phyloP scores from a whole-genome alignment of 2,329 filamentous ascomycete species.

The Calonectria montana region DNA sequence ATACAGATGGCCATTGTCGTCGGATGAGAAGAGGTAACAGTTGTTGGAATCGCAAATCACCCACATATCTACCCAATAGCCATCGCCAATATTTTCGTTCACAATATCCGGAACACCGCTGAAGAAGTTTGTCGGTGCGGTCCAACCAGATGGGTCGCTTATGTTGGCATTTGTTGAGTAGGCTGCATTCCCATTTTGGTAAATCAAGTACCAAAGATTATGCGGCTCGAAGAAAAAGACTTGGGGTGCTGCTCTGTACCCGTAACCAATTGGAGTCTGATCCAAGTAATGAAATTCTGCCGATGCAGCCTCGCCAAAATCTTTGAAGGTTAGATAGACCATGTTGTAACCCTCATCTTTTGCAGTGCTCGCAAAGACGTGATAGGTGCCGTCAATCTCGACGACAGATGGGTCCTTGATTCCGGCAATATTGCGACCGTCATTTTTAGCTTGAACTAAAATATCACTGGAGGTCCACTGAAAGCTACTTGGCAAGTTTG shows the following conservation, averaged over 20 bases:
- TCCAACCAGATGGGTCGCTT: conserved; percentile 1
- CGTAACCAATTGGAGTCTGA: background rate
- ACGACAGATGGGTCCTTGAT: conserved; percentile 7
- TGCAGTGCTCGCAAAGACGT: conserved; percentile 14
- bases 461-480: background rate
- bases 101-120: background rate
- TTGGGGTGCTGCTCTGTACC: conserved; percentile 10
- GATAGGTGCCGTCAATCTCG: conserved; percentile 8
- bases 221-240: conserved; percentile 16
- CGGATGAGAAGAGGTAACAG: conserved; percentile 11
- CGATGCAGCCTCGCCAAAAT: background rate
- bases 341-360: conserved; percentile 11
- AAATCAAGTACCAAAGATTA: conserved; percentile 13
- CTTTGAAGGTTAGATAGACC: conserved; percentile 6
- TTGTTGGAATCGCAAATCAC: conserved; percentile 3
- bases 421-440: conserved; percentile 7
- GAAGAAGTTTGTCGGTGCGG: conserved; percentile 7
- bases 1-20: conserved; percentile 15
- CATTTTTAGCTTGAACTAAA: background rate
- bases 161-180: conserved; percentile 17
- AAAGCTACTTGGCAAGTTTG: background rate
- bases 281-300: conserved; percentile 13
- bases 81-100: background rate
- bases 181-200: conserved; percentile 14
- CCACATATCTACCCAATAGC: conserved; percentile 19